Conservation (phyloP, 306 rosid genomes). For the Arachis stenosperma region DNA sequence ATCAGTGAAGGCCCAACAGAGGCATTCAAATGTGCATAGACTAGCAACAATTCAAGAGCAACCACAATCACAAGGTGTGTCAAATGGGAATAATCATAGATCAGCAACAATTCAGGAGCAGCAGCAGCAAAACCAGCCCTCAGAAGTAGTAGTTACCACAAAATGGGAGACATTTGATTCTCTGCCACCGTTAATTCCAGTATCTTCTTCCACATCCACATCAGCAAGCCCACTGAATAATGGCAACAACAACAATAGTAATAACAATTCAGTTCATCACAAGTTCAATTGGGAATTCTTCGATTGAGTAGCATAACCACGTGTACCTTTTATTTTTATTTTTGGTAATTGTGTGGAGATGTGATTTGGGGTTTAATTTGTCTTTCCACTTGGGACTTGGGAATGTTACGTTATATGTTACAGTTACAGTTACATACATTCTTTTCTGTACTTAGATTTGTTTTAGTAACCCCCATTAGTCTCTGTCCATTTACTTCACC, state of each 20-base stretch:
- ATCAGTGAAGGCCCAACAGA: slow-evolving; percentile 43
- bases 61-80: slow-evolving; percentile 27
- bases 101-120: slow-evolving; percentile 57
- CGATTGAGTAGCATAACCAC: slow-evolving; percentile 44
- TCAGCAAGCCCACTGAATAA: not conserved
- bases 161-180: slow-evolving; percentile 91
- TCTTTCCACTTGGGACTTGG: slow-evolving; percentile 57
- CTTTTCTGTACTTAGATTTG: slow-evolving; percentile 85
- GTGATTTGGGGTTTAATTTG: slow-evolving; percentile 50
- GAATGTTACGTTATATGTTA: too few relatives aligned
- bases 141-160: slow-evolving; percentile 78
- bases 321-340: slow-evolving; percentile 4
- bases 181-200: slow-evolving; percentile 49
- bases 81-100: slow-evolving; percentile 28
- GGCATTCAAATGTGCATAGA: slow-evolving; percentile 48
- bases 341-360: slow-evolving; percentile 59
- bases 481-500: slow-evolving; percentile 49
- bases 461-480: slow-evolving; percentile 45
- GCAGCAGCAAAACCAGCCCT: slow-evolving; percentile 32
- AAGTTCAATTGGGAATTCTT: slow-evolving; percentile 88
- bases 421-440: slow-evolving; percentile 54
- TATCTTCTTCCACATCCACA: slow-evolving; percentile 43
- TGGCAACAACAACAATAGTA: not conserved
- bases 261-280: slow-evolving; percentile 57
- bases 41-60: slow-evolving; percentile 65